Base-by-base conservation (phyloP, 352 stramenopile genomes). In the Phytophthora pistaciae region DNA sequence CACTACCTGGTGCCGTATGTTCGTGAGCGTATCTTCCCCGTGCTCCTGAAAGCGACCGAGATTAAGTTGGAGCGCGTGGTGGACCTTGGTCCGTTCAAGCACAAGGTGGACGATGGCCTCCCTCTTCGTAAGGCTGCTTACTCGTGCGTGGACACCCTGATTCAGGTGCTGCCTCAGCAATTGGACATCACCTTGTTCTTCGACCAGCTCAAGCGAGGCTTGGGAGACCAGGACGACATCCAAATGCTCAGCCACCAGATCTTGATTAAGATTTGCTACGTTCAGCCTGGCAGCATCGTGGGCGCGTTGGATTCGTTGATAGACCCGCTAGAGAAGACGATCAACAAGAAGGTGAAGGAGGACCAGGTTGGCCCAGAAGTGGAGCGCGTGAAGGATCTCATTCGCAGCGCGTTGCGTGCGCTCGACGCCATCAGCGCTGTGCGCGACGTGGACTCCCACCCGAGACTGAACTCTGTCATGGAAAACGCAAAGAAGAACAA, bases 81-180 rank as follows among this genome's bases (percentile, higher is more conserved):
- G 38, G 97, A 99, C 77, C 88, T 99, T 56, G 98, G 98, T 59
- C 98, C 98, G 21, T 99, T 99, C 83, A 99, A 99, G 74, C 98
- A 99, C 76, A 99, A 97, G 65, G 97, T 99, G 31, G 91, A 97
- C 59, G 91, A 97, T 74, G 91, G 88, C 1, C 75, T 97, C 14
- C 85, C 88, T 53, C 74, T 97, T 53, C 91, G 91, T 46, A 97
- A 97, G 76, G 94, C 97, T 29, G 88, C 97, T 9, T 97, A 99
- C 55, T 93, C 95, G 25, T 98, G 97, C 72, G 90, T 99, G 36
- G 94, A 98, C 66, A 99, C 97, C 10, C 91, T 98, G 48, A 79
- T 99, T 10, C 96, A 99, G 60, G 94, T 93, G 55, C 83, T 99
- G 6, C 96, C 96, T 8, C 83, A 96, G 54, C 92, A 94, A 62